Evolutionary conservation across 805 yeast genomes (phyloP).

Genomic region (Pichia phayaonensis): DNA sequence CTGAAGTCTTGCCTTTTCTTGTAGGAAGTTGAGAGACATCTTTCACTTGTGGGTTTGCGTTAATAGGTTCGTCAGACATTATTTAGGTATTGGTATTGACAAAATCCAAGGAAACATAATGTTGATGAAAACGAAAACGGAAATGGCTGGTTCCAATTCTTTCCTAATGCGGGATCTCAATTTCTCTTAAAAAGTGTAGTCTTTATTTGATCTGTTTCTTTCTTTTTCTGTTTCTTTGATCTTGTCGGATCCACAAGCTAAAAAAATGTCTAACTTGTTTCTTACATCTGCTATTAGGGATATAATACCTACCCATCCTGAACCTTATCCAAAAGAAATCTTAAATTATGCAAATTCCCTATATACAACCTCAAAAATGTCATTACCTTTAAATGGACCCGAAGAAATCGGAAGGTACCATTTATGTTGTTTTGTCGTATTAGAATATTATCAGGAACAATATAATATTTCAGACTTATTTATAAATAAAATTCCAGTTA

Average conservation of each 20-base stretch:
- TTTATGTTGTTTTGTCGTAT: slow-evolving; percentile 57
- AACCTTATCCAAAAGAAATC: slow-evolving; percentile 36
- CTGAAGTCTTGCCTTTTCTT: slow-evolving; percentile 26
- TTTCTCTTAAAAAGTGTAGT: slow-evolving; percentile 1
- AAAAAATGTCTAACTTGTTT: slow-evolving; percentile 27
- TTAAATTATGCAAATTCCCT: slow-evolving; percentile 36
- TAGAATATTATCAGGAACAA: slow-evolving; percentile 37
- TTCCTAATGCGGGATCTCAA: slow-evolving; percentile 1
- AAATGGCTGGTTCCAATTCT: slow-evolving; percentile 5
- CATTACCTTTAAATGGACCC: slow-evolving; percentile 37
- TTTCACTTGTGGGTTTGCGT: slow-evolving; percentile 83
- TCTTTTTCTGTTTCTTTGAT: neutral
- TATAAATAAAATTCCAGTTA: slow-evolving; percentile 50
- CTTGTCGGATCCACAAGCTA: neutral
- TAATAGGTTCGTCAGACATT: slow-evolving; percentile 52
- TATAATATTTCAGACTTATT: slow-evolving; percentile 43
- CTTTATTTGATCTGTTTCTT: neutral
- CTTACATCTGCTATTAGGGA: slow-evolving; percentile 36
- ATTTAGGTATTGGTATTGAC: neutral
- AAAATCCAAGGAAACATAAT: neutral
- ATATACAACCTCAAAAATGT: slow-evolving; percentile 47
- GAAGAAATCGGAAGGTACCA: slow-evolving; percentile 63
- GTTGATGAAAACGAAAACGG: neutral
- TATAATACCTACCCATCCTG: slow-evolving; percentile 41
- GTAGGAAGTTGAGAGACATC: slow-evolving; percentile 74